phyloP scores from a whole-genome alignment of 345 rosid genomes.

The Raphanus sativus region DNA sequence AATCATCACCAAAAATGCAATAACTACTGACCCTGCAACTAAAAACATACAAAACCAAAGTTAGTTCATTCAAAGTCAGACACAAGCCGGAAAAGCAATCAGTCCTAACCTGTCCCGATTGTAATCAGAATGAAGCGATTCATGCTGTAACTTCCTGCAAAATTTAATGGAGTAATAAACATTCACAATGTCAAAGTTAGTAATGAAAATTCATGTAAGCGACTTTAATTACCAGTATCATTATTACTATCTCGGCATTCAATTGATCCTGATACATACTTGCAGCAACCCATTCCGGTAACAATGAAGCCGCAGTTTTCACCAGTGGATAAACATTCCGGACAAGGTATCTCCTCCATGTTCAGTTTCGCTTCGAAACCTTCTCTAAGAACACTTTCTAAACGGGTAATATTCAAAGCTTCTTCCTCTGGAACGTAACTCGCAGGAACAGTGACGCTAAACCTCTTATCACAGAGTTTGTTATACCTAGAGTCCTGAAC shows the following conservation, averaged over 20 bases:
- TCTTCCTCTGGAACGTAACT: background rate
- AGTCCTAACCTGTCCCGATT: background rate
- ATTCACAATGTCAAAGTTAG: background rate
- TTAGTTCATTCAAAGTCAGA: background rate
- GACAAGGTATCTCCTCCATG: background rate
- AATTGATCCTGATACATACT: background rate
- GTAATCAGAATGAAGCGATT: background rate
- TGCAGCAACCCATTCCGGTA: background rate
- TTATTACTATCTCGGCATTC: background rate
- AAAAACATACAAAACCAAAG: background rate
- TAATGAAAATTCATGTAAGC: background rate
- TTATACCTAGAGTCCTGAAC: rapidly evolving
- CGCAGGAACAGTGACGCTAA: background rate
- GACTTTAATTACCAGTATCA: background rate
- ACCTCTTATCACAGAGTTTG: background rate
- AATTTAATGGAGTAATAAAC: background rate
- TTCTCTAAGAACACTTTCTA: slow-evolving; percentile 1
- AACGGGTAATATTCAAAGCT: too few relatives aligned
- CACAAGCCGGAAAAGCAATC: background rate
- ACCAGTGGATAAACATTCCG: background rate
- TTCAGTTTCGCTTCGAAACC: slow-evolving; percentile 43
- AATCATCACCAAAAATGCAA: background rate
- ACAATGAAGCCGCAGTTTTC: slow-evolving; percentile 9
- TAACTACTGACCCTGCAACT: background rate
- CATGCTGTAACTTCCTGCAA: background rate